Percentiles rank a stretch among this genome's conserved stretches.
Evolutionary conservation across 129 eudicot genomes (phyloP).

Genomic region (Arctium minus): DNA sequence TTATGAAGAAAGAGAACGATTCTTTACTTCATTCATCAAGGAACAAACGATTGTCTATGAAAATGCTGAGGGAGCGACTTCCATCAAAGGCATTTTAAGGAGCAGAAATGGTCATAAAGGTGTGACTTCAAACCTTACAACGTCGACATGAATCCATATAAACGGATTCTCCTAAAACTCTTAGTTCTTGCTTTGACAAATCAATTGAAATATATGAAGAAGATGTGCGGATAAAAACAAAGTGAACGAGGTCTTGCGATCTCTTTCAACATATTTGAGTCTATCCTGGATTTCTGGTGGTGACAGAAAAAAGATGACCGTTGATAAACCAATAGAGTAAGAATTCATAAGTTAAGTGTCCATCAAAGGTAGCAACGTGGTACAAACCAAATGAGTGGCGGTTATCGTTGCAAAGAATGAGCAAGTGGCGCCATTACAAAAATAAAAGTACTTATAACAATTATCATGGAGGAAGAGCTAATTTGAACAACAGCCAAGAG

Average conservation of each 20-base stretch:
- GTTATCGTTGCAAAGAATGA: not conserved
- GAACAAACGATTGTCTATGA: not conserved
- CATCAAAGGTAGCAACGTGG: not conserved
- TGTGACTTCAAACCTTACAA: not conserved
- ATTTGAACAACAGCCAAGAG: not conserved
- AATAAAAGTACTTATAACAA: not conserved
- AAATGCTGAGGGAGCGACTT: not conserved
- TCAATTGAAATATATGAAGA: not conserved
- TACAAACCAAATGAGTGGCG: not conserved
- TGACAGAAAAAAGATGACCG: not conserved
- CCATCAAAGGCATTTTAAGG: not conserved
- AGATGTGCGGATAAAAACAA: not conserved
- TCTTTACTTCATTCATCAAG: not conserved
- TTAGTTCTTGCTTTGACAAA: not conserved
- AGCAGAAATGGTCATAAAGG: not conserved
- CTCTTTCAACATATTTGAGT: not conserved
- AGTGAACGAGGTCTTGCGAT: not conserved
- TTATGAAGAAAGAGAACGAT: not conserved
- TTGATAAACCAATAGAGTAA: not conserved
- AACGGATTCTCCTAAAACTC: not conserved
- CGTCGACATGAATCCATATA: not conserved
- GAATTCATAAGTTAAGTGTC: not conserved
- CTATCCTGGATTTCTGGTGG: not conserved
- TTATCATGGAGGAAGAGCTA: not conserved
- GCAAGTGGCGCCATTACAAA: not conserved